Evolutionary conservation across 495 filamentous ascomycete species (phyloP), one percentile per base, ranked within the genome.

Genomic region (Aspergillus carlsbadensis): DNA sequence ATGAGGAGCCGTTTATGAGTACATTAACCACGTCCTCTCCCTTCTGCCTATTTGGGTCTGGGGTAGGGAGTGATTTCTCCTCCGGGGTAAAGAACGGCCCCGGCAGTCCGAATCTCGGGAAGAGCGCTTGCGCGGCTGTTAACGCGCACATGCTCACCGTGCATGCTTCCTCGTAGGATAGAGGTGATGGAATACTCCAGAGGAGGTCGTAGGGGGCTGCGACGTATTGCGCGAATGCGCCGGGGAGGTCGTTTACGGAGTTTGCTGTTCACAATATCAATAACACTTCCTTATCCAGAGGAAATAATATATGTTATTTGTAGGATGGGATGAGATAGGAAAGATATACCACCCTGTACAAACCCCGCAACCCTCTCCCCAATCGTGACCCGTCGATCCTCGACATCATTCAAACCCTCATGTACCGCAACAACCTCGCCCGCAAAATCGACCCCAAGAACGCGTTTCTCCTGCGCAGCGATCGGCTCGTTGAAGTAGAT

Each of bases 131-230:
- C 41, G 41, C 41, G 8, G 15, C 17, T 10, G 41, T 43, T 20
- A 43, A 20, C 10, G 41, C 41, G 41, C 41, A 43, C 41, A 43
- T 43, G 41, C 41, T 43, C 15, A 43, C 41, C 41, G 41, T 43
- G 10, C 8, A 43, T 10, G 41, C 41, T 20, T 43, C 10, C 18
- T 20, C 41, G 18, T 20, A 43, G 14, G 41, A 43, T 18, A 43
- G 41, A 18, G 41, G 7, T 6, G 17, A 5, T 4, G 41, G 41
- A 10, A 43, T 15, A 20, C 15, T 21, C 41, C 41, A 43, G 13
- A 43, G 41, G 15, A 43, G 41, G 10, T 43, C 41, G 17, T 43
- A 43, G 5, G 41, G 15, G 4, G 41, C 11, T 4, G 15, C 21
- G 15, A 43, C 41, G 41, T 43, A 43, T 21, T 43, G 15, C 14